A percentile compares a stretch with the other conserved stretches of the same genome.
Evolutionary conservation across 768 basidiomycete species (phyloP).

Genomic region (Cytidiella melzeri): DNA sequence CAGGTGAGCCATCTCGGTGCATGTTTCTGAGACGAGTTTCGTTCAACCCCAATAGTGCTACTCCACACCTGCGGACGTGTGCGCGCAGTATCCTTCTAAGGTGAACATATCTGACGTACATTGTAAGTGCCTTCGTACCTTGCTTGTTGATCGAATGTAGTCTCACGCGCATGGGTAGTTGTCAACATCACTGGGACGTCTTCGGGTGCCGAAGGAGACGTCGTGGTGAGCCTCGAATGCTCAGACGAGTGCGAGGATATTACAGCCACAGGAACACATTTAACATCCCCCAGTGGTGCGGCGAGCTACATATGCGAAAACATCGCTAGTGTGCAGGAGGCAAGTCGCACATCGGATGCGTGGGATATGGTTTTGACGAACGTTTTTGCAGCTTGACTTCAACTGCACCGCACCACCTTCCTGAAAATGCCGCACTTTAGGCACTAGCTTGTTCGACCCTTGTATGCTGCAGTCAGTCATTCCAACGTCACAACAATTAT

Average conservation of each 20-base stretch:
- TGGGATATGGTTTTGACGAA: neutral
- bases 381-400: slow-evolving; percentile 20
- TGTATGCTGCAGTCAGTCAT: no score
- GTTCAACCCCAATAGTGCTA: slow-evolving; percentile 29
- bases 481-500: no score
- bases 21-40: neutral
- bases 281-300: slow-evolving; percentile 27
- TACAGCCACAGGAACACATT: slow-evolving; percentile 30
- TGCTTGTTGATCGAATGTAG: neutral
- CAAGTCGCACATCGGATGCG: slow-evolving; percentile 9
- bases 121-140: slow-evolving; percentile 22
- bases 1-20: slow-evolving; percentile 20
- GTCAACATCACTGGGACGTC: slow-evolving; percentile 38
- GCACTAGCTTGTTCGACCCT: no score
- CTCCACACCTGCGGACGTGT: slow-evolving; percentile 26
- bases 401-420: slow-evolving; percentile 16
- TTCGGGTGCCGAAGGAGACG: slow-evolving; percentile 31
- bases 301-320: slow-evolving; percentile 33
- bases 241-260: slow-evolving; percentile 32
- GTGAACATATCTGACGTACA: slow-evolving; percentile 37
- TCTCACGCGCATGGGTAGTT: slow-evolving; percentile 15
- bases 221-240: slow-evolving; percentile 39
- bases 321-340: slow-evolving; percentile 24
- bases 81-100: slow-evolving; percentile 32
- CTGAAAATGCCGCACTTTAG: neutral